Conservation (phyloP, 2,329 filamentous ascomycete genomes). For the Sporothrix mexicana region DNA sequence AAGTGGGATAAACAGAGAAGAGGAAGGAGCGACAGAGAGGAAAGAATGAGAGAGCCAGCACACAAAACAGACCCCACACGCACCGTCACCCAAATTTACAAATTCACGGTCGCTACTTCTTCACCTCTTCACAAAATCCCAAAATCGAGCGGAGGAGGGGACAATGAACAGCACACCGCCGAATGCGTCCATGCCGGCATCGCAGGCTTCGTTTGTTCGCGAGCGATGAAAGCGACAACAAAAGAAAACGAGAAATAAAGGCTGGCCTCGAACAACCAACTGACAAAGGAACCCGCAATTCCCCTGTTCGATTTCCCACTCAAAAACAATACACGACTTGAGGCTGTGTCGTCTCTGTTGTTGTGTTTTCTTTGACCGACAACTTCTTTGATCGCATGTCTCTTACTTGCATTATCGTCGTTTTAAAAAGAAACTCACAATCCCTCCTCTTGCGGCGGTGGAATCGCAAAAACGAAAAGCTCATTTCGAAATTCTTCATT, state of each 20-base stretch:
- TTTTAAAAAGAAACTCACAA: not conserved
- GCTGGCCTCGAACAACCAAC: not conserved
- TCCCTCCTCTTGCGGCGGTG: not conserved
- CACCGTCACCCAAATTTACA: conserved; percentile 9
- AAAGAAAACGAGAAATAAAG: not conserved
- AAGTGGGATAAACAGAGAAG: conserved; percentile 11
- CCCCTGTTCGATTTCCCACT: not conserved
- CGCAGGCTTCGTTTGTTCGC: conserved; percentile 18
- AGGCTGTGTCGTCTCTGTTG: not conserved
- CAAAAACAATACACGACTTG: conserved; percentile 13
- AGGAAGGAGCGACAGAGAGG: not conserved
- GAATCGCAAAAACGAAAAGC: not conserved
- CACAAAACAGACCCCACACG: conserved; percentile 2
- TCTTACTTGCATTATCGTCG: not conserved
- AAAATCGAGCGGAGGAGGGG: not conserved
- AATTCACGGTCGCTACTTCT: not conserved
- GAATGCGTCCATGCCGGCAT: conserved; percentile 34
- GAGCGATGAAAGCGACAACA: conserved; percentile 12
- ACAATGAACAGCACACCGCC: conserved; percentile 35
- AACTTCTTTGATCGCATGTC: conserved; percentile 1
- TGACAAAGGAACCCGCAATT: not conserved
- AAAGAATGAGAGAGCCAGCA: not conserved
- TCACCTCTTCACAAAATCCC: not conserved
- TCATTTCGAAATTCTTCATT: conserved; percentile 12
- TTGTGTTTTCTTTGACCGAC: conserved; percentile 19